Evolutionary conservation across 1,139 yeast species (phyloP).

Genomic region (Candida sanyaensis): DNA sequence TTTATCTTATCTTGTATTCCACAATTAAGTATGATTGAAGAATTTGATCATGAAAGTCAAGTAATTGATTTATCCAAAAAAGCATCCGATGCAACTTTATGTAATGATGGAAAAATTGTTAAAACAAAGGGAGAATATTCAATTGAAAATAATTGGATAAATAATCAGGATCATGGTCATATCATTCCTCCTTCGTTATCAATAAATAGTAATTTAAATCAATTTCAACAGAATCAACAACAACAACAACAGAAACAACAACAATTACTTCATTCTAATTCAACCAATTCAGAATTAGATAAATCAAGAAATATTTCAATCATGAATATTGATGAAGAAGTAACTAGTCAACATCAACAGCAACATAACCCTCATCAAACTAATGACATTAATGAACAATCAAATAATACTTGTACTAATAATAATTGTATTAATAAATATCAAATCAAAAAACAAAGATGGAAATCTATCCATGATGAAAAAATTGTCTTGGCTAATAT

Average conservation of each 20-base stretch:
- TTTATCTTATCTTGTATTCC: conserved; percentile 7
- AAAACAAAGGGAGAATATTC: conserved; percentile 2
- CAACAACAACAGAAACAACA: not conserved
- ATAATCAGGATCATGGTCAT: conserved; percentile 3
- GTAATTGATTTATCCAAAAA: conserved; percentile 8
- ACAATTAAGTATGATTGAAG: not conserved
- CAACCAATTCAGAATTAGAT: conserved; percentile 1
- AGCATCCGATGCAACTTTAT: conserved; percentile 12
- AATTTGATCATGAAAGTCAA: not conserved
- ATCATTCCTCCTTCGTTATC: conserved; percentile 6
- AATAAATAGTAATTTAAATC: not conserved
- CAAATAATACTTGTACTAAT: not conserved
- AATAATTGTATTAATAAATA: not conserved
- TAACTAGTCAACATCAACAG: not conserved
- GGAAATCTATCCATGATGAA: conserved; percentile 37
- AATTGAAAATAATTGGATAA: conserved; percentile 10
- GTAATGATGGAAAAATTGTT: not conserved
- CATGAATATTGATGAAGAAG: conserved; percentile 10
- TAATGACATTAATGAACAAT: not conserved
- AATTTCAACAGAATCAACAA: not conserved
- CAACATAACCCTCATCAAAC: no score
- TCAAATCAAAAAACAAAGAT: conserved; percentile 21
- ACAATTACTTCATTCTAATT: conserved; percentile 1
- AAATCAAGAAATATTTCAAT: conserved; percentile 5
- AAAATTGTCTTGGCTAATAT: conserved; percentile 31